phyloP scores from a whole-genome alignment of 169 alveolate genomes.

The Cryptosporidium canis region DNA sequence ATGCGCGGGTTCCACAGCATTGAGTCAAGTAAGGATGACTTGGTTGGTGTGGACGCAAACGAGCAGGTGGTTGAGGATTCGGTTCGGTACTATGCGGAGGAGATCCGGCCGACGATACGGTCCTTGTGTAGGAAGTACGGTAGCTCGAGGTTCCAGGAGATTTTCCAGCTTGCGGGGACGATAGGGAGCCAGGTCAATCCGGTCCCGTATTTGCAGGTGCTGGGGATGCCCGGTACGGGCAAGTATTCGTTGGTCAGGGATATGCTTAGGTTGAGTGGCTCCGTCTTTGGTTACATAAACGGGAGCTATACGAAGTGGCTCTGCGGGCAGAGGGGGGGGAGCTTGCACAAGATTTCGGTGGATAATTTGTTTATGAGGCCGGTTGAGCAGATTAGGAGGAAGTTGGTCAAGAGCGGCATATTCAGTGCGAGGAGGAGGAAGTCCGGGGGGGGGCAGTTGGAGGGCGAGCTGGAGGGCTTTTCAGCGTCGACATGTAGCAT shows the following conservation, averaged over 20 bases:
- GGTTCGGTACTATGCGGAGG: neutral
- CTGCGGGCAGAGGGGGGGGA: neutral
- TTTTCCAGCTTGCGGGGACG: slow-evolving; percentile 35
- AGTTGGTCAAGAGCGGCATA: slow-evolving; percentile 3
- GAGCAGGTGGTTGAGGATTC: neutral
- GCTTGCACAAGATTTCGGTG: slow-evolving; percentile 24
- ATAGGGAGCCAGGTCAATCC: slow-evolving; percentile 32
- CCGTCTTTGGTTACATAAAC: slow-evolving; percentile 33
- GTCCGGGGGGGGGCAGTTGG: neutral
- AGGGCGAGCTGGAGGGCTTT: neutral
- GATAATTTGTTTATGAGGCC: slow-evolving; percentile 61
- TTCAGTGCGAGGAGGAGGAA: neutral
- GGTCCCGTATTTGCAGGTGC: slow-evolving; percentile 35
- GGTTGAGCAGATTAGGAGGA: slow-evolving; percentile 31
- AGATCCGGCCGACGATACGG: neutral
- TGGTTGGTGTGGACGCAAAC: neutral
- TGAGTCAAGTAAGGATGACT: slow-evolving; percentile 29
- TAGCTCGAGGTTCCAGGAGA: slow-evolving; percentile 40
- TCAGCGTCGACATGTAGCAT: neutral
- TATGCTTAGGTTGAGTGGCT: neutral
- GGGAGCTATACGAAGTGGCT: slow-evolving; percentile 56
- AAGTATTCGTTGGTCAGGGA: slow-evolving; percentile 39
- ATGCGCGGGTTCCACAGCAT: neutral
- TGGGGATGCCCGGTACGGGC: slow-evolving; percentile 69
- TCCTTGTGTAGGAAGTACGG: slow-evolving; percentile 49